Percentiles rank a stretch among this genome's conserved stretches.
Evolutionary conservation across 768 basidiomycete genomes (phyloP).

Genomic region (Daedaleopsis nitida): DNA sequence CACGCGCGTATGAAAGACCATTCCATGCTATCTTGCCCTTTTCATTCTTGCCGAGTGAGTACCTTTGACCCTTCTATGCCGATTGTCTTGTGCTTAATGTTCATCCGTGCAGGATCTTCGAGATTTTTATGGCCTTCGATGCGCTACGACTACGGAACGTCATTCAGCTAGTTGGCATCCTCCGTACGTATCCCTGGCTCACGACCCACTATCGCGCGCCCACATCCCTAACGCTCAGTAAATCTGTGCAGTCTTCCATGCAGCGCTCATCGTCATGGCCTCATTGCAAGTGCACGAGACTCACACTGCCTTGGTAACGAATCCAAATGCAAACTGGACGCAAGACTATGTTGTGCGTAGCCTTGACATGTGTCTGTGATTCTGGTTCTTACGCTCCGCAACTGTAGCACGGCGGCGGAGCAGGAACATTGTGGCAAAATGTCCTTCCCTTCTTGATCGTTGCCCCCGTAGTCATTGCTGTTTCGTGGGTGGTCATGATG

Average conservation of each 20-base stretch:
- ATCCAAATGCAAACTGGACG: conserved; percentile 36
- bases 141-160: conserved; percentile 78
- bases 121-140: conserved; percentile 79
- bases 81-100: conserved; percentile 1
- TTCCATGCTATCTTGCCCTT: conserved; percentile 83
- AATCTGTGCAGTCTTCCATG: conserved; percentile 65
- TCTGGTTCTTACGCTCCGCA: not conserved
- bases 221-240: not conserved
- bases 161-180: conserved; percentile 75
- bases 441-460: conserved; percentile 73
- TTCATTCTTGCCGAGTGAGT: conserved; percentile 81
- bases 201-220: not conserved
- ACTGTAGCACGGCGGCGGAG: conserved; percentile 48
- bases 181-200: conserved; percentile 45
- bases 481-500: conserved; percentile 64
- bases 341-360: conserved; percentile 44
- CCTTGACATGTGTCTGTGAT: not conserved
- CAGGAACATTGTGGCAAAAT: conserved; percentile 56
- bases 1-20: conserved; percentile 46
- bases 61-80: too few relatives aligned
- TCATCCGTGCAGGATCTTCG: conserved; percentile 59
- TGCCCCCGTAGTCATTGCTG: conserved; percentile 67
- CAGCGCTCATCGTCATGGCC: conserved; percentile 71
- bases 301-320: conserved; percentile 53
- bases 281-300: conserved; percentile 81